These are phyloP conservation scores for Dioszegia hungarica DNA, from an alignment of 768 basidiomycete species.

Conservation along the genomic window DNA sequence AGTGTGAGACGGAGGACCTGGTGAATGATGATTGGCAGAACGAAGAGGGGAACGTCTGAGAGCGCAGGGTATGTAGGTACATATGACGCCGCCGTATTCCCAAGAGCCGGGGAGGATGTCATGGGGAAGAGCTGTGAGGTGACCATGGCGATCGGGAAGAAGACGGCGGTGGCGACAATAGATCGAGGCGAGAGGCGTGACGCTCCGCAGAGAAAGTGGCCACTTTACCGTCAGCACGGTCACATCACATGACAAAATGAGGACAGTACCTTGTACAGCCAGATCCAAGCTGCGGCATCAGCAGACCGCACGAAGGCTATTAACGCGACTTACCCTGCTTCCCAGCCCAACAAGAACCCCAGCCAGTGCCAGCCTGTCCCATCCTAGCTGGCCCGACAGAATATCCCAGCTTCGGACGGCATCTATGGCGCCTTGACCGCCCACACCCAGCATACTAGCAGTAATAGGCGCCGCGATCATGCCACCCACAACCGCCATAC, in stretches of 20 bases:
- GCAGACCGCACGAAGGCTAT: background rate
- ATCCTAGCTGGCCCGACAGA: slow-evolving; percentile 4
- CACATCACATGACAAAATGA: background rate
- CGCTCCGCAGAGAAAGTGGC: slow-evolving; percentile 50
- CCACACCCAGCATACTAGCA: slow-evolving; percentile 2
- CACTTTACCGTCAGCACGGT: slow-evolving; percentile 16
- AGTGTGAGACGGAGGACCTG: background rate
- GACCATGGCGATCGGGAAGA: slow-evolving; percentile 41
- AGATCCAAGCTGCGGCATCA: slow-evolving; percentile 40
- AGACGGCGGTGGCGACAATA: slow-evolving; percentile 42
- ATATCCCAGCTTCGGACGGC: slow-evolving; percentile 1
- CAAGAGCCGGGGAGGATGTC: background rate
- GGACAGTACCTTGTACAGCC: slow-evolving; percentile 42
- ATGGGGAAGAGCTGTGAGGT: slow-evolving; percentile 24
- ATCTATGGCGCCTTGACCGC: background rate
- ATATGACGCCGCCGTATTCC: background rate
- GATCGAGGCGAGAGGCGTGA: slow-evolving; percentile 48
- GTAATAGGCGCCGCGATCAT: slow-evolving; percentile 23
- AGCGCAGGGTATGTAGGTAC: background rate
- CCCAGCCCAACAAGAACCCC: slow-evolving; percentile 48
- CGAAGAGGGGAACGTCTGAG: background rate
- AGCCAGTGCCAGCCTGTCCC: slow-evolving; percentile 20
- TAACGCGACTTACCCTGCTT: slow-evolving; percentile 42
- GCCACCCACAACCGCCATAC: slow-evolving; percentile 27
- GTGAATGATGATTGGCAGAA: background rate